Conservation (phyloP, 495 filamentous ascomycete genomes). For the Bathelium albidoporum region DNA sequence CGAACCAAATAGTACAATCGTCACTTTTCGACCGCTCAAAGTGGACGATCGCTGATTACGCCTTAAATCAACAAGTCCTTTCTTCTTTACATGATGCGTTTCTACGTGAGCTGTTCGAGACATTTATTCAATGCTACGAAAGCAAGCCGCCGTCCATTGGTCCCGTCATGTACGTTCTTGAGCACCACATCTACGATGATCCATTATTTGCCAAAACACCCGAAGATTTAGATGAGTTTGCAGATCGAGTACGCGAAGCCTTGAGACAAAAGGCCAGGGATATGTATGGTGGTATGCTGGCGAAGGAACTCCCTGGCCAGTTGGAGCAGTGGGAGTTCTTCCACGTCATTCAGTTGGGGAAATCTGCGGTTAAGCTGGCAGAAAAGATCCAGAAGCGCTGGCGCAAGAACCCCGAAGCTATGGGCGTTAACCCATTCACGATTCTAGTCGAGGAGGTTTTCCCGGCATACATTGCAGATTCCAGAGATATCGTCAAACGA, state of each 20-base stretch:
- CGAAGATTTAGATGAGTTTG: constrained; percentile 59
- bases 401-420: constrained; percentile 73
- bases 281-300: constrained; percentile 62
- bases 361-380: constrained; percentile 69
- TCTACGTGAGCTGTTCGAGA: constrained; percentile 76
- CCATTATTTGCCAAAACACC: constrained; percentile 57
- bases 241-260: constrained; percentile 57
- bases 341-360: constrained; percentile 78
- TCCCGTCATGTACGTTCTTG: constrained; percentile 70
- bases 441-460: constrained; percentile 75
- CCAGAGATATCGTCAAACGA: constrained; percentile 65
- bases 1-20: constrained; percentile 33
- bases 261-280: constrained; percentile 61
- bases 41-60: constrained; percentile 77
- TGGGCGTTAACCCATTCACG: constrained; percentile 78
- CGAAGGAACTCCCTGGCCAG: constrained; percentile 61
- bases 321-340: constrained; percentile 73
- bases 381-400: constrained; percentile 88
- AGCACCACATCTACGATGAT: constrained; percentile 73
- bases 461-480: constrained; percentile 81
- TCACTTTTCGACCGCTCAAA: constrained; percentile 46
- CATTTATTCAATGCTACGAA: constrained; percentile 81
- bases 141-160: constrained; percentile 69
- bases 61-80: constrained; percentile 63
- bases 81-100: constrained; percentile 69